These are phyloP conservation scores for Candida schatavii DNA, from an alignment of 805 yeast species.

Conservation along the genomic window DNA sequence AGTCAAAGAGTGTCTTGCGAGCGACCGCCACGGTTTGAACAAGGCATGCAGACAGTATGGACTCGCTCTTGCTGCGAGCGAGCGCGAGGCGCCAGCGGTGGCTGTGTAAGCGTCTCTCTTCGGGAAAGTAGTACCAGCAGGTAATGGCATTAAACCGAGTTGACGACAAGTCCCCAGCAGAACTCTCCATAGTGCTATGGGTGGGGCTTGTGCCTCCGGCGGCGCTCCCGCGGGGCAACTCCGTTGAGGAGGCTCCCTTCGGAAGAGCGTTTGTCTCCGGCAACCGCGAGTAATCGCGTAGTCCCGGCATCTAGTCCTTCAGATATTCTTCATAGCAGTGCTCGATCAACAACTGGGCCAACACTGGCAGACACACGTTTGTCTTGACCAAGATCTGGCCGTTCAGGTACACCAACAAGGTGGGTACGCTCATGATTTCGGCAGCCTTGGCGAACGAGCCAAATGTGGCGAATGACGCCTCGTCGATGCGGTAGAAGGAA, in stretches of 20 bases:
- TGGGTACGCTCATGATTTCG: conserved; percentile 1
- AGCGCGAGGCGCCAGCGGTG: conserved; percentile 10
- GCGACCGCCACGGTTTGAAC: conserved; percentile 29
- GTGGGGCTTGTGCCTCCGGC: no score
- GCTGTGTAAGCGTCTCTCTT: no score
- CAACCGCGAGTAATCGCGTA: no score
- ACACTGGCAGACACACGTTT: neutral
- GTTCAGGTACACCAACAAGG: conserved; percentile 2
- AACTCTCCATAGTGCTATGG: no score
- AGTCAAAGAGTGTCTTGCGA: conserved; percentile 29
- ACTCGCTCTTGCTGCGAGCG: conserved; percentile 17
- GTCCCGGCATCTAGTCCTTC: no score
- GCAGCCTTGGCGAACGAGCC: conserved; percentile 1
- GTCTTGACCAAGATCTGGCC: conserved; percentile 4
- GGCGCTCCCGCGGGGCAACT: no score
- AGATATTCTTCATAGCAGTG: conserved; percentile 5
- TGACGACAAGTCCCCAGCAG: no score
- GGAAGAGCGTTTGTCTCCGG: no score
- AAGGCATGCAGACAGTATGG: conserved; percentile 36
- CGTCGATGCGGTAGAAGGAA: conserved; percentile 3
- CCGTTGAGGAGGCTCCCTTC: no score
- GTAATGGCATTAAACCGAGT: no score
- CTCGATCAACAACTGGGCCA: conserved; percentile 4
- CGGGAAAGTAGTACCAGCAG: no score
- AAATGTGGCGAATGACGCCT: neutral